Evolutionary conservation across 148 eudicot species (phyloP).

Genomic region (Pharnaceum exiguum): DNA sequence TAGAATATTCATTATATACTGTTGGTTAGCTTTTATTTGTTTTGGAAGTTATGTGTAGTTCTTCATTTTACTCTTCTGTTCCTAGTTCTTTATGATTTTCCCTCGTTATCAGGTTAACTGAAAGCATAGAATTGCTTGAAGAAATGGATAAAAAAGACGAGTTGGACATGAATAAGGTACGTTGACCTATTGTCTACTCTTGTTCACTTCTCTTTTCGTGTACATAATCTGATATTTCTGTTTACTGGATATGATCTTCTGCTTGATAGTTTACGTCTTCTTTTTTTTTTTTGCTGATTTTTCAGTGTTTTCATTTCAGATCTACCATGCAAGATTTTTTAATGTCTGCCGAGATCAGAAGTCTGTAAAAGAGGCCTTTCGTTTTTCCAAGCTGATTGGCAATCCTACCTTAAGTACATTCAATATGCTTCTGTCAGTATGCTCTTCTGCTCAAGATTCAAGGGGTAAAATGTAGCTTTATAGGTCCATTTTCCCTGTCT

Average conservation of each 20-base stretch:
- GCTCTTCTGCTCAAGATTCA: constrained; percentile 77
- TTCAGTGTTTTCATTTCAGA: constrained; percentile 41
- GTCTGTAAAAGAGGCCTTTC: constrained; percentile 84
- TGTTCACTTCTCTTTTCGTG: background rate
- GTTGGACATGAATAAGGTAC: constrained; percentile 85
- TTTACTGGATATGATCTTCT: background rate
- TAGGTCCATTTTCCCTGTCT: background rate
- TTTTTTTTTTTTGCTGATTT: constrained; percentile 10
- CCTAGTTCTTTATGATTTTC: background rate
- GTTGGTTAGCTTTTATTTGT: constrained; percentile 4
- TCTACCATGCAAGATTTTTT: constrained; percentile 74
- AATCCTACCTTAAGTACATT: constrained; percentile 92
- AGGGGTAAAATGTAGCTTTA: constrained; percentile 44
- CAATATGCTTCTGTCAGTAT: constrained; percentile 97
- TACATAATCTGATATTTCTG: no score
- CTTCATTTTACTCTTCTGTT: background rate
- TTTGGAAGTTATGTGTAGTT: constrained; percentile 2
- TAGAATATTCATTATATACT: constrained; percentile 19
- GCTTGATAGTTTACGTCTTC: background rate
- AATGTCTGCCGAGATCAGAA: constrained; percentile 67
- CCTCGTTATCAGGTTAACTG: constrained; percentile 54
- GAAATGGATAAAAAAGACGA: constrained; percentile 62
- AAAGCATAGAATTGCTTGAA: constrained; percentile 81
- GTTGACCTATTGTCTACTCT: constrained; percentile 1
- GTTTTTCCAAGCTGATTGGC: constrained; percentile 71